phyloP scores from a whole-genome alignment of 805 yeast genomes.

The Lachancea lanzarotensis region DNA sequence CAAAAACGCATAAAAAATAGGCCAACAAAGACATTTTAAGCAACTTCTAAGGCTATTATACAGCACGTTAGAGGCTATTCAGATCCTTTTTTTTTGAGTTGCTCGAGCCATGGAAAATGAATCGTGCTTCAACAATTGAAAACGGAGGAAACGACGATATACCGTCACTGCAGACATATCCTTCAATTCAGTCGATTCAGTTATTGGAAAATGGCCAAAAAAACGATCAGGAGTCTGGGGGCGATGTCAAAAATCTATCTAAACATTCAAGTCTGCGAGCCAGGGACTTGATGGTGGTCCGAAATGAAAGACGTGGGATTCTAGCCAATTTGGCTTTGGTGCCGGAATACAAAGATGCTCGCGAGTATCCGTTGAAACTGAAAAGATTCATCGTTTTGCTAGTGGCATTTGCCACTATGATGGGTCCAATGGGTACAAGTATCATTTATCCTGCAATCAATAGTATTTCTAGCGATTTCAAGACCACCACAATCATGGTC shows the following conservation, averaged over 20 bases:
- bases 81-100: neutral
- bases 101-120: slow-evolving; percentile 3
- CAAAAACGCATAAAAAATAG: too few species aligned
- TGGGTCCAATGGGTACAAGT: slow-evolving; percentile 88
- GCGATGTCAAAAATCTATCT: neutral
- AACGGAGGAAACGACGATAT: neutral
- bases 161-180: neutral
- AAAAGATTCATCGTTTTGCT: slow-evolving; percentile 54
- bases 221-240: neutral
- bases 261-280: slow-evolving; percentile 11
- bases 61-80: neutral
- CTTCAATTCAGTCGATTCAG: neutral
- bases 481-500: slow-evolving; percentile 54
- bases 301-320: slow-evolving; percentile 50
- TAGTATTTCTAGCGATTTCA: slow-evolving; percentile 45
- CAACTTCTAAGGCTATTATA: neutral
- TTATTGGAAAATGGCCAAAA: neutral
- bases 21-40: neutral
- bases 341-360: slow-evolving; percentile 70
- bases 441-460: slow-evolving; percentile 74
- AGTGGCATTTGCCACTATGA: slow-evolving; percentile 65
- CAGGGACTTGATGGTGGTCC: slow-evolving; percentile 18
- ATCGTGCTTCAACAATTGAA: neutral
- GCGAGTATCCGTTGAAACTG: slow-evolving; percentile 46
- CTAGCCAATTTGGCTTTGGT: slow-evolving; percentile 42